Conservation (phyloP, 1,139 yeast species). For the Sugiyamaella novakii region DNA sequence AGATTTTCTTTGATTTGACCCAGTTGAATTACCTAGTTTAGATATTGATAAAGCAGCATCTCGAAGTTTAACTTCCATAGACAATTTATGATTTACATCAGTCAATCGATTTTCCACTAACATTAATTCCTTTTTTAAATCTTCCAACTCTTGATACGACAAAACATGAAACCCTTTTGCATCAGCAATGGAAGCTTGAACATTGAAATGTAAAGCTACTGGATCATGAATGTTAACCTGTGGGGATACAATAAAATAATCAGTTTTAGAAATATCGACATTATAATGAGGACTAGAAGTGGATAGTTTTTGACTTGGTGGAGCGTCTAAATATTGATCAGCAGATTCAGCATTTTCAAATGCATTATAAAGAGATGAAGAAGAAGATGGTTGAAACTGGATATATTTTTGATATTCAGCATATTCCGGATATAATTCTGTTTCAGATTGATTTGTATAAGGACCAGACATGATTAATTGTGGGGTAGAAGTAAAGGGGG, state of each 20-base stretch:
- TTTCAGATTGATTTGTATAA: not conserved
- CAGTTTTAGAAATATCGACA: constrained; percentile 26
- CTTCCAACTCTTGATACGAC: constrained; percentile 40
- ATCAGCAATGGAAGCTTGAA: constrained; percentile 41
- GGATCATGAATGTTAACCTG: constrained; percentile 35
- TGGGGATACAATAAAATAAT: constrained; percentile 34
- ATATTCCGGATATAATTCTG: constrained; percentile 20
- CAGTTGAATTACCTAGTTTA: constrained; percentile 24
- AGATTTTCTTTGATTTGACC: constrained; percentile 22
- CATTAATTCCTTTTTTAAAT: constrained; percentile 33
- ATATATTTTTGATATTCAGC: constrained; percentile 21
- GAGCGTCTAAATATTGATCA: constrained; percentile 36
- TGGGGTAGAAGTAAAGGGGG: not conserved
- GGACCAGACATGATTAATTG: not conserved
- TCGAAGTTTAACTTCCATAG: constrained; percentile 39
- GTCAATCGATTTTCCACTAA: constrained; percentile 32
- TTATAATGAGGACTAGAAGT: constrained; percentile 2
- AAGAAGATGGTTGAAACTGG: constrained; percentile 11
- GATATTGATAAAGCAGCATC: constrained; percentile 42
- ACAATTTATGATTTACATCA: constrained; percentile 37
- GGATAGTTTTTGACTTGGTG: constrained; percentile 25
- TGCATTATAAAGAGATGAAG: constrained; percentile 29
- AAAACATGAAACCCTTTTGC: constrained; percentile 36
- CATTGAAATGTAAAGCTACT: constrained; percentile 34
- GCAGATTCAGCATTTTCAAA: constrained; percentile 45